A percentile compares a stretch with the other conserved stretches of the same genome.
Evolutionary conservation across 139 green algal genomes (phyloP).

Genomic region (Volvox africanus): DNA sequence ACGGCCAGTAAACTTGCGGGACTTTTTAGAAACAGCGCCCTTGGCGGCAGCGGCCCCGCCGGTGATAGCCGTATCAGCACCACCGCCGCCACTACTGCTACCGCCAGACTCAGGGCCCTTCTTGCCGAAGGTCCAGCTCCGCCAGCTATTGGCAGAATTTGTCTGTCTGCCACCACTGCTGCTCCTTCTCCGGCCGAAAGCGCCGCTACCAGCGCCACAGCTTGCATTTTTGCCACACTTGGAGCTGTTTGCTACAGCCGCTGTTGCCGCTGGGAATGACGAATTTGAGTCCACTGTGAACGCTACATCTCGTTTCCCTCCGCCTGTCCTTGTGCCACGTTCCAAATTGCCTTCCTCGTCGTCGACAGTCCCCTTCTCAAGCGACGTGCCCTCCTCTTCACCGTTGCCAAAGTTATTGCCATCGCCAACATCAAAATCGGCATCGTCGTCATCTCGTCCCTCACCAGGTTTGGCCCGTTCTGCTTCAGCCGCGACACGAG

Average conservation of each 20-base stretch:
- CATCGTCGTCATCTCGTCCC: background rate
- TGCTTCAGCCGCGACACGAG: constrained; percentile 20
- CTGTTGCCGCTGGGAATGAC: background rate
- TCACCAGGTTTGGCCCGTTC: background rate
- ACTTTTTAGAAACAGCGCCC: background rate
- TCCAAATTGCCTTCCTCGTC: background rate
- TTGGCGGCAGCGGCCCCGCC: background rate
- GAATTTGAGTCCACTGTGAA: background rate
- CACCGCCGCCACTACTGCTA: background rate
- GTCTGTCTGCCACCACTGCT: background rate
- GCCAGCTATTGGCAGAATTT: background rate
- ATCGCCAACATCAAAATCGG: background rate
- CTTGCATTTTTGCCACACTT: background rate
- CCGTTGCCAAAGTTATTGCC: background rate
- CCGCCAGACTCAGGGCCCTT: background rate
- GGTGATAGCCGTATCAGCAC: background rate
- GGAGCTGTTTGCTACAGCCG: background rate
- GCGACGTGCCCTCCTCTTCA: background rate
- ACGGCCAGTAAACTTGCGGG: constrained; percentile 53
- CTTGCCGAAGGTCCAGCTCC: background rate
- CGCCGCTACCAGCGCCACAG: too few species aligned
- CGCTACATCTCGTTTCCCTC: background rate
- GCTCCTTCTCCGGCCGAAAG: background rate
- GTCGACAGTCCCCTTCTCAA: too few species aligned
- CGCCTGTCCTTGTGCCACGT: background rate